phyloP scores from a whole-genome alignment of 495 filamentous ascomycete genomes.

The Aspergillus ellipticus region DNA sequence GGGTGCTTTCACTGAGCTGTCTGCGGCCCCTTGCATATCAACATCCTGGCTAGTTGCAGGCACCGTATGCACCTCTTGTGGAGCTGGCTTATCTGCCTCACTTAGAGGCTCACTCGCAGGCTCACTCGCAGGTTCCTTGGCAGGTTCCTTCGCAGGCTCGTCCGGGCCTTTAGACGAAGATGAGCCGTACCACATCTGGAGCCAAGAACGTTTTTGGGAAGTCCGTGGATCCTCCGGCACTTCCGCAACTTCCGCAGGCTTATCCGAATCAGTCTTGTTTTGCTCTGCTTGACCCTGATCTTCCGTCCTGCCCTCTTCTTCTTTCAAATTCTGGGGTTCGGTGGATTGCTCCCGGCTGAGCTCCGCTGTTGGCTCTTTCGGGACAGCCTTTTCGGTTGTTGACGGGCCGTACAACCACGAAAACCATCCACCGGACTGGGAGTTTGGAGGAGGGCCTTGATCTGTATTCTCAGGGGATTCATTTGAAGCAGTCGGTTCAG shows the following conservation, averaged over 20 bases:
- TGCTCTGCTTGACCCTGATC: conserved; percentile 13
- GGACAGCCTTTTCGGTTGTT: conserved; percentile 8
- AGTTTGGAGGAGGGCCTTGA: conserved; percentile 15
- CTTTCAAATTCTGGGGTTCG: conserved; percentile 18
- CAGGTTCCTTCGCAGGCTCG: conserved; percentile 21
- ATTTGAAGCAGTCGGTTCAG: not conserved
- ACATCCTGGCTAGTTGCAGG: conserved; percentile 16
- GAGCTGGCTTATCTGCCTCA: conserved; percentile 22
- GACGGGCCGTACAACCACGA: conserved; percentile 50
- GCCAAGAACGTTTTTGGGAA: conserved; percentile 41
- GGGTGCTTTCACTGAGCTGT: conserved; percentile 23
- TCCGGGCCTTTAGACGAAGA: conserved; percentile 27
- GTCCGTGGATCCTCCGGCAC: conserved; percentile 15
- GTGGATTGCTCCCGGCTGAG: conserved; percentile 17
- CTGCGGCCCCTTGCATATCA: conserved; percentile 17
- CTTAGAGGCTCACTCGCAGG: conserved; percentile 20
- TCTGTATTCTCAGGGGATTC: conserved; percentile 9
- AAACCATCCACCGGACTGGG: conserved; percentile 52
- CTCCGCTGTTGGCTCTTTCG: conserved; percentile 12
- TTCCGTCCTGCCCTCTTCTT: conserved; percentile 17
- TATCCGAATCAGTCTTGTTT: conserved; percentile 13
- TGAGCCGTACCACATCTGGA: conserved; percentile 46
- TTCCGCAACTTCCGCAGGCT: conserved; percentile 20
- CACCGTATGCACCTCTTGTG: conserved; percentile 8
- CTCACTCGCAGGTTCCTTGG: conserved; percentile 24